Conservation (phyloP, 805 yeast genomes). For the Deakozyma indianensis region DNA sequence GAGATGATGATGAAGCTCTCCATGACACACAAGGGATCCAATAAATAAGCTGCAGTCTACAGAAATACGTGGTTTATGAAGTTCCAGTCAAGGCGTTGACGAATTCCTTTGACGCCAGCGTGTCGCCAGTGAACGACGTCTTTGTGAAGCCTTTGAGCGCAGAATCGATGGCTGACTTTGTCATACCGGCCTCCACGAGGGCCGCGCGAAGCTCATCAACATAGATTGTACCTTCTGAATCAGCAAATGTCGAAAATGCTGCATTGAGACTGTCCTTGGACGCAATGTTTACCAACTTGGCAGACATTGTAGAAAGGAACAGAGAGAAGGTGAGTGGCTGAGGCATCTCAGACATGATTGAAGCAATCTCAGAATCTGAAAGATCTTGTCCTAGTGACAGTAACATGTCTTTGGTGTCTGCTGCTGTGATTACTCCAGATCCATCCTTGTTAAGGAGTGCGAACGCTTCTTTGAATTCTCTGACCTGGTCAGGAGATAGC, state of each 20-base stretch:
- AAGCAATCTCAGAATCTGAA: constrained; percentile 27
- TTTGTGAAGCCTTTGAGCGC: constrained; percentile 41
- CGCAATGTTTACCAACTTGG: constrained; percentile 36
- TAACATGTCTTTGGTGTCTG: constrained; percentile 33
- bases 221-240: constrained; percentile 29
- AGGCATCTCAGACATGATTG: constrained; percentile 34
- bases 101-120: constrained; percentile 51
- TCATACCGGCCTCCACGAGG: constrained; percentile 32
- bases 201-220: constrained; percentile 34
- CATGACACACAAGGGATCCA: too few relatives aligned
- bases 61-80: too few relatives aligned
- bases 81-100: constrained; percentile 15
- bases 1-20: too few relatives aligned
- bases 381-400: constrained; percentile 25
- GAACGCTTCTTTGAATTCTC: constrained; percentile 59
- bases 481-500: constrained; percentile 48
- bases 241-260: constrained; percentile 44
- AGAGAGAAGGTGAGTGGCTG: constrained; percentile 44
- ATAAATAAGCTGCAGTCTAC: too few relatives aligned
- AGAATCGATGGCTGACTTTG: constrained; percentile 30
- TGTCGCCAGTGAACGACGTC: constrained; percentile 40
- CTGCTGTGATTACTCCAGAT: constrained; percentile 34
- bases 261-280: constrained; percentile 37
- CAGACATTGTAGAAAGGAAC: constrained; percentile 49
- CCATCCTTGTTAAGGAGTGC: constrained; percentile 70